Conservation (phyloP, 495 filamentous ascomycete genomes). For the Penicillium pancosmium region DNA sequence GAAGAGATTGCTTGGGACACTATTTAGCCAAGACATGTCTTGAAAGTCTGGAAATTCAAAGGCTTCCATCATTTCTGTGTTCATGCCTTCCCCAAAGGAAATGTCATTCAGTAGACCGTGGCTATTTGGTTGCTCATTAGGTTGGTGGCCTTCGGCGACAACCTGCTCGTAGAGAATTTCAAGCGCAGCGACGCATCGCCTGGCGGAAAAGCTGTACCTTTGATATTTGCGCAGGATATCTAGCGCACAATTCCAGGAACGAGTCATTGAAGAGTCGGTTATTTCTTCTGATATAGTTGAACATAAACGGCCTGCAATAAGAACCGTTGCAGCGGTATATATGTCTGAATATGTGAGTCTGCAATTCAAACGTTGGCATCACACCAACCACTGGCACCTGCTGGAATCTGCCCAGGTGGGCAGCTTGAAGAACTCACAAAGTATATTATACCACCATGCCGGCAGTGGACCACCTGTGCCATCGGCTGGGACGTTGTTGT, state of each 20-base stretch:
- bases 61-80: slow-evolving; percentile 31
- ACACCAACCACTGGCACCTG: no score
- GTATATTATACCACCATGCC: slow-evolving; percentile 47
- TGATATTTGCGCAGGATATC: slow-evolving; percentile 42
- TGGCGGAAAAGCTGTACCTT: slow-evolving; percentile 37
- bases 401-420: not conserved
- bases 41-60: slow-evolving; percentile 40
- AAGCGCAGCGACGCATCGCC: slow-evolving; percentile 41
- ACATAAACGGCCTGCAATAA: slow-evolving; percentile 40
- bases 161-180: slow-evolving; percentile 44
- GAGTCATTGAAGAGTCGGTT: slow-evolving; percentile 26
- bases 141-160: slow-evolving; percentile 22
- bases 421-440: slow-evolving; percentile 26
- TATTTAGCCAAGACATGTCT: slow-evolving; percentile 46
- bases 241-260: slow-evolving; percentile 36
- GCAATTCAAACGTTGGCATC: no score
- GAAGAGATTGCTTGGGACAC: slow-evolving; percentile 39
- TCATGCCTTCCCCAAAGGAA: slow-evolving; percentile 35
- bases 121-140: slow-evolving; percentile 3
- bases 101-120: slow-evolving; percentile 26
- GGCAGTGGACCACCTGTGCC: slow-evolving; percentile 39
- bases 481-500: slow-evolving; percentile 36
- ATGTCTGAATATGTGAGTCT: slow-evolving; percentile 24
- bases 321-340: slow-evolving; percentile 43
- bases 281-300: slow-evolving; percentile 35